These are phyloP conservation scores for Nannochloris sp. DNA, from an alignment of 139 green algal genomes.

Conservation along the genomic window DNA sequence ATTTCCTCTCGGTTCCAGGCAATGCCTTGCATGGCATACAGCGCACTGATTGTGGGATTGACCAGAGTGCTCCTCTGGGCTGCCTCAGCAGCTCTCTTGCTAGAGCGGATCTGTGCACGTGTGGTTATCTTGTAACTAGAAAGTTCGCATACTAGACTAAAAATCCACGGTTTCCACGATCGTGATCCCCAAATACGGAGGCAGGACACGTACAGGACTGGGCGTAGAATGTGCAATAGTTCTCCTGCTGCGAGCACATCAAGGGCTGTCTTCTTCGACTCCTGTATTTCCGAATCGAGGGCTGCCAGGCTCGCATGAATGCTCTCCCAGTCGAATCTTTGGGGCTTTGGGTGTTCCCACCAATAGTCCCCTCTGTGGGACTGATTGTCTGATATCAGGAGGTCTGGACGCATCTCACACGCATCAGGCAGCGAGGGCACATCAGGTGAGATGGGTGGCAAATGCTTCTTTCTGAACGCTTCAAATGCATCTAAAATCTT, in stretches of 20 bases:
- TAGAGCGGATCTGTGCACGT: neutral
- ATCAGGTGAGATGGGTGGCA: no score
- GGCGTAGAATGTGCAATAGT: slow-evolving; percentile 58
- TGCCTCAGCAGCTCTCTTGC: slow-evolving; percentile 5
- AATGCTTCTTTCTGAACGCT: no score
- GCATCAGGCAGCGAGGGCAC: no score
- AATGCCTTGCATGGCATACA: slow-evolving; percentile 19
- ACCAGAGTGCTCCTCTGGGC: neutral
- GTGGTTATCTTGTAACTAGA: slow-evolving; percentile 13
- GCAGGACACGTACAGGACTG: slow-evolving; percentile 54
- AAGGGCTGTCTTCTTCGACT: slow-evolving; percentile 16
- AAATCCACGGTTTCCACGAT: slow-evolving; percentile 51
- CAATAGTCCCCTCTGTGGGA: neutral
- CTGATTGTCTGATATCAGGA: no score
- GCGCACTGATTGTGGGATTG: slow-evolving; percentile 1
- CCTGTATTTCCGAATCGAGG: neutral
- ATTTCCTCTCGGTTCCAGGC: slow-evolving; percentile 9
- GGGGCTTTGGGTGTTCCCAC: neutral
- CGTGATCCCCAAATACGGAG: slow-evolving; percentile 37
- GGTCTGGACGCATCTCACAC: no score
- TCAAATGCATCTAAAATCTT: no score
- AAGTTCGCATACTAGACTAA: slow-evolving; percentile 45
- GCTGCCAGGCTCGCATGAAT: neutral
- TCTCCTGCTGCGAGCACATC: slow-evolving; percentile 49
- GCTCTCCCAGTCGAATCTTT: neutral